Evolutionary conservation across 2,329 filamentous ascomycete species (phyloP), one percentile per base, ranked within the genome.

Genomic region (Sclerotinia minor): DNA sequence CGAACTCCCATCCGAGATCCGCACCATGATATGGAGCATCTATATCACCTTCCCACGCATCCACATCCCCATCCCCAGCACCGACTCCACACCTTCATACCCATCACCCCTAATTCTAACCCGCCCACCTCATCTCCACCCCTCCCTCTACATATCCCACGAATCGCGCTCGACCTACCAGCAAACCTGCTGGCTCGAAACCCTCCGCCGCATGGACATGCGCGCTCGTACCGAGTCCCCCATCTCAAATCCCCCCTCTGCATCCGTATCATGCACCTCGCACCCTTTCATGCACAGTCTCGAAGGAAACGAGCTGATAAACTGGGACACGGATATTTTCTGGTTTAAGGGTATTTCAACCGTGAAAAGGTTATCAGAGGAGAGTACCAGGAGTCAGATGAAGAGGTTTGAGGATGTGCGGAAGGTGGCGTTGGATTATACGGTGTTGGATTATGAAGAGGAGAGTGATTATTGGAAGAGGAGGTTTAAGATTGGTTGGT

Each of bases 391-490:
- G 11, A 19, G 7, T 11, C 26, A 49, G 0, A 21, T 65, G 26
- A 21, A 32, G 5, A 21, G 35, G 2, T 59, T 59, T 26, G 29
- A 65, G 5, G 9, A 65, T 49, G 29, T 65, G n/a, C 41, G 64
- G 15, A 58, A 49, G 41, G 53, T 65, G 17, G 64, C 64, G 5
- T 15, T 65, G 41, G 64, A 65, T 38, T 65, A 65, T 49, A 13
- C 15, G 9, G 53, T 58, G 9, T 41, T 65, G 21, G 64, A 65
- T 65, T 65, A 58, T 50, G 64, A 65, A 21, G 64, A 65, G 44
- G 53, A 49, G 29, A 35, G 17, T 8, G 19, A 15, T 5, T 11
- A 49, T 24, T 49, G 64, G 53, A 44, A 17, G 29, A 58, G n/a
- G 44, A n/a, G 53, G 9, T 65, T 65, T 17, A 19, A 24, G 29